These are phyloP conservation scores for Saccharomyces kudriavzevii DNA, from an alignment of 805 yeast species.

Conservation along the genomic window DNA sequence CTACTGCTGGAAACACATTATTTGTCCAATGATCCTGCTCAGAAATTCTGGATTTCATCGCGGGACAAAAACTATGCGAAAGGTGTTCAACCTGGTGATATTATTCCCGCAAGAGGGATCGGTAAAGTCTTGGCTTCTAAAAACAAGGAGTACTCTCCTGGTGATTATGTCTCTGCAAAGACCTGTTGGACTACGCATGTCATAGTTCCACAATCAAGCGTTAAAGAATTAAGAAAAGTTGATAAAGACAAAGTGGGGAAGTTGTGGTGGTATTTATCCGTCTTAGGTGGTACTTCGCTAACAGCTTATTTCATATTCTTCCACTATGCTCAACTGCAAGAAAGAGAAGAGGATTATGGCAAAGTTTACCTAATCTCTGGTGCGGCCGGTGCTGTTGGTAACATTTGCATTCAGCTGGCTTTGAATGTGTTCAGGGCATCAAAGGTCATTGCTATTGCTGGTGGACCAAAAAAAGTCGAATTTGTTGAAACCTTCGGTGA, in stretches of 20 bases:
- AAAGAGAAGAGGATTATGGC: conserved; percentile 31
- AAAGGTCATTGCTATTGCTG: conserved; percentile 55
- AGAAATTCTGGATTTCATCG: conserved; percentile 46
- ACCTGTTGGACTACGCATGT: conserved; percentile 44
- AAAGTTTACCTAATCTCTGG: conserved; percentile 51
- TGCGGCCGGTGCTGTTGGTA: conserved; percentile 72
- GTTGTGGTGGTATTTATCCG: conserved; percentile 38
- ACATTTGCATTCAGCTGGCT: conserved; percentile 49
- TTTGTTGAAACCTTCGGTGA: conserved; percentile 49
- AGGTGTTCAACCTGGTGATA: conserved; percentile 34
- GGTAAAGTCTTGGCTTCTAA: conserved; percentile 44
- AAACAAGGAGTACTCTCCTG: conserved; percentile 33
- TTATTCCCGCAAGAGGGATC: conserved; percentile 44
- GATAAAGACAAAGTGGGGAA: conserved; percentile 25
- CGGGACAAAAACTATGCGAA: conserved; percentile 26
- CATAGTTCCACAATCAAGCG: conserved; percentile 25
- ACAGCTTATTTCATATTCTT: conserved; percentile 54
- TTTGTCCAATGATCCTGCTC: conserved; percentile 55
- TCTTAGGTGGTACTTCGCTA: conserved; percentile 49
- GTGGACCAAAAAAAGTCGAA: conserved; percentile 47
- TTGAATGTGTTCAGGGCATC: conserved; percentile 43
- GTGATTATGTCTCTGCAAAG: conserved; percentile 36
- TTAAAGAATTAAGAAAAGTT: conserved; percentile 13
- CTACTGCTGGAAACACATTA: conserved; percentile 39
- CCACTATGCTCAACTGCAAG: conserved; percentile 41